Base-by-base conservation (phyloP, 1,284 basidiomycete species). In the Ceratobasidium theobromae region DNA sequence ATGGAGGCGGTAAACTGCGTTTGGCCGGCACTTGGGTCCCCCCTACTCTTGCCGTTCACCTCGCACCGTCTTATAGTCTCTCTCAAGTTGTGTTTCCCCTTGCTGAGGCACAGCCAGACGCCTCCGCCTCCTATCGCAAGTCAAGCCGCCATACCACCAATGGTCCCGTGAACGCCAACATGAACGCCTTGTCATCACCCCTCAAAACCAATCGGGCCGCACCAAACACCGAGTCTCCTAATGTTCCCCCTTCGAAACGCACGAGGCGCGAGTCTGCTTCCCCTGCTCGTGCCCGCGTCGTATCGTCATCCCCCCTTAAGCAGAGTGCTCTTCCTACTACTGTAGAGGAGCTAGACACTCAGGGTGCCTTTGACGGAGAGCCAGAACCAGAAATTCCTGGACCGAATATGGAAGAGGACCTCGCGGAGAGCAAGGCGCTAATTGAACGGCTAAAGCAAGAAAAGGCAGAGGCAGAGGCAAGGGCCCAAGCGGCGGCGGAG, bases 1-100 rank as follows among this genome's bases (percentile, higher is more conserved):
- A 97, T 76, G 93, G 93, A 51, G 86, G 83, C 8, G 84, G 72
- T 83, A 74, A 53, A 74, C 74, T 83, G 72, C 89, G 93, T 70
- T 86, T 98, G 55, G 94, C 95, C 16, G 95, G 95, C 23, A 90
- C 88, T 58, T 98, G 94, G 95, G 88, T 95, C 72, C 84, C 84
- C 68, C 82, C 88, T 32, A 77, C 82, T 3, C 77, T 89, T n/a
- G 94, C 95, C 1, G 74, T 85, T 52, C 76, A 77, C 67, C 71
- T 79, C n/a, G 77, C 78, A 14, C 73, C 73, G 0, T 75, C 75
- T 16, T 82, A 86, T 69, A 73, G 76, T 45, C 80, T 98, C 40
- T 86, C 86, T 3, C 78, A 80, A 30, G 80, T 91, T 70, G 84
- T 91, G 67, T 75, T 81, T 51, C 80, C 84, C 6, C 86, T 97